A percentile compares a stretch with the other conserved stretches of the same genome.
Evolutionary conservation across 2,329 filamentous ascomycete species (phyloP).

Genomic region (Diaporthe citrichinensis): DNA sequence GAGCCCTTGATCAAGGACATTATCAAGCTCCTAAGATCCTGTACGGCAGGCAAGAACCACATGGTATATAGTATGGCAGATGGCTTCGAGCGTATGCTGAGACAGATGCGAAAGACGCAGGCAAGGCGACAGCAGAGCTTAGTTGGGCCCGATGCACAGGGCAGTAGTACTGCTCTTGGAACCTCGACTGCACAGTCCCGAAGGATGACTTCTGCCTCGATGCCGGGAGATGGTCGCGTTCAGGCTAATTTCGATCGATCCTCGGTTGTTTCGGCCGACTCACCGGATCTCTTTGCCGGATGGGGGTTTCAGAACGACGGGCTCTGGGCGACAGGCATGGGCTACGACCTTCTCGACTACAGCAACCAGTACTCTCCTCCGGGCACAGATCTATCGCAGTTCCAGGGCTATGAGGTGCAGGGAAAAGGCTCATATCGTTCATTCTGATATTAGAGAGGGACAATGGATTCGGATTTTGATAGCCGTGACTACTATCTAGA

Average conservation of each 20-base stretch:
- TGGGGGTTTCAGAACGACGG: conserved; percentile 23
- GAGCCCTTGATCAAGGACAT: not conserved
- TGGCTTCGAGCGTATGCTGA: conserved; percentile 5
- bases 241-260: not conserved
- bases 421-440: not conserved
- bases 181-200: not conserved
- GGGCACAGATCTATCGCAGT: not conserved
- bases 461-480: not conserved
- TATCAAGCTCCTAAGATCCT: conserved; percentile 3
- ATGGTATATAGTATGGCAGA: conserved; percentile 29
- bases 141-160: not conserved
- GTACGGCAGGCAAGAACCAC: conserved; percentile 14
- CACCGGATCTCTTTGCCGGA: not conserved
- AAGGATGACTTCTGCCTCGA: not conserved
- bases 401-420: not conserved
- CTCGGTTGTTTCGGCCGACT: not conserved
- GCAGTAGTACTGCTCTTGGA: not conserved
- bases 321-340: conserved; percentile 22
- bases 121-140: not conserved
- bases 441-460: not conserved
- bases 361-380: conserved; percentile 6
- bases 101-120: conserved; percentile 13
- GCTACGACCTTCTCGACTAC: conserved; percentile 12
- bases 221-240: not conserved
- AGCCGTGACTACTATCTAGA: not conserved